Conservation (phyloP, 2,329 filamentous ascomycete species). For the Trichophyton equinum region DNA sequence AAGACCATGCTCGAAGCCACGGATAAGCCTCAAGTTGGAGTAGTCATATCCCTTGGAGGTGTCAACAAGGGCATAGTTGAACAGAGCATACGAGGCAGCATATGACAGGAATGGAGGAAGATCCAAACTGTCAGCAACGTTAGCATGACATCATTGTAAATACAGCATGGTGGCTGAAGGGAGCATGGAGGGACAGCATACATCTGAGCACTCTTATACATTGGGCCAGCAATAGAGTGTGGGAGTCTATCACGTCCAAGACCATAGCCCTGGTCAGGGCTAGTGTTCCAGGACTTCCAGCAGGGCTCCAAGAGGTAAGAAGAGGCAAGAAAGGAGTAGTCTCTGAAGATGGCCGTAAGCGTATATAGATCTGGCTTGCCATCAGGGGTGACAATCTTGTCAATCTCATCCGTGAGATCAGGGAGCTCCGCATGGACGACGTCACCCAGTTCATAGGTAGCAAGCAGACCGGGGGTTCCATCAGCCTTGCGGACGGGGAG, state of each 20-base stretch:
- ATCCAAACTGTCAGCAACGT: constrained; percentile 39
- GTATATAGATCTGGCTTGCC: constrained; percentile 57
- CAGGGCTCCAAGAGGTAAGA: constrained; percentile 87
- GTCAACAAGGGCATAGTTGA: constrained; percentile 51
- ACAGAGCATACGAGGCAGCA: constrained; percentile 49
- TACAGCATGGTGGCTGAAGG: neutral
- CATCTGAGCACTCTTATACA: constrained; percentile 74
- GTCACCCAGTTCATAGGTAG: constrained; percentile 58
- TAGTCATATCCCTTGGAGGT: constrained; percentile 43
- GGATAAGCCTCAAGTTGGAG: constrained; percentile 63
- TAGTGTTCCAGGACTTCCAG: constrained; percentile 54
- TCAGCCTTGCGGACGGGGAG: constrained; percentile 68
- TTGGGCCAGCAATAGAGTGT: constrained; percentile 61
- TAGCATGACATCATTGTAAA: constrained; percentile 4
- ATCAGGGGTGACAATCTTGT: constrained; percentile 44
- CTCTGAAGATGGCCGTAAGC: constrained; percentile 77
- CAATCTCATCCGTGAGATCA: constrained; percentile 60
- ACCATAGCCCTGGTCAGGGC: constrained; percentile 58
- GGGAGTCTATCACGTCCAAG: constrained; percentile 64
- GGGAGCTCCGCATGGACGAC: constrained; percentile 62
- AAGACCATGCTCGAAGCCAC: constrained; percentile 81
- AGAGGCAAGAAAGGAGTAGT: constrained; percentile 83
- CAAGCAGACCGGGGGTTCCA: constrained; percentile 66
- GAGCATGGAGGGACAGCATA: constrained; percentile 41
- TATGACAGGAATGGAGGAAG: constrained; percentile 93